These are phyloP conservation scores for Hypoxylon sp. DNA, from an alignment of 2,329 filamentous ascomycete genomes.

Conservation along the genomic window DNA sequence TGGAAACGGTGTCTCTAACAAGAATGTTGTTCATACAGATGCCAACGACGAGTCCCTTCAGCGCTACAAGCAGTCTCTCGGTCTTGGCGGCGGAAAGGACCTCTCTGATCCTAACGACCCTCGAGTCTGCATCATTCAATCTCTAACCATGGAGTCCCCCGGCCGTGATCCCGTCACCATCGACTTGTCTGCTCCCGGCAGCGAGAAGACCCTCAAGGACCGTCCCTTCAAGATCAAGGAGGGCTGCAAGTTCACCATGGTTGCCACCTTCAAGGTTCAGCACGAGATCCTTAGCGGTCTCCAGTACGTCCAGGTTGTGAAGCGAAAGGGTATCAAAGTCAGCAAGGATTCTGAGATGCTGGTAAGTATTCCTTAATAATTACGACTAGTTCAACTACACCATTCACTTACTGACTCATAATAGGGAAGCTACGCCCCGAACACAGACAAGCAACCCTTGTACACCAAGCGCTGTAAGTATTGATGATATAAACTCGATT, in stretches of 20 bases:
- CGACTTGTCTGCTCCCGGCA: constrained; percentile 82
- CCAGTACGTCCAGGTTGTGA: constrained; percentile 95
- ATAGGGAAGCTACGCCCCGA: constrained; percentile 93
- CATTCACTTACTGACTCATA: constrained; percentile 47
- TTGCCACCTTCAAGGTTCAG: constrained; percentile 93
- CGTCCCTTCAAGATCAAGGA: constrained; percentile 99
- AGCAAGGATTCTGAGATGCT: constrained; percentile 99
- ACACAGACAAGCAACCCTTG: constrained; percentile 85
- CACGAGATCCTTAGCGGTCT: constrained; percentile 95
- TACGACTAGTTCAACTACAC: not conserved
- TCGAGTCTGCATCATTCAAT: constrained; percentile 92
- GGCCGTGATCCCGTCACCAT: constrained; percentile 90
- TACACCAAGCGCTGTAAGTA: constrained; percentile 93
- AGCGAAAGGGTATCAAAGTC: constrained; percentile 86
- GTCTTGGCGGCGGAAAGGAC: constrained; percentile 81
- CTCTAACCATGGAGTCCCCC: constrained; percentile 87
- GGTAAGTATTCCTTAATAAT: constrained; percentile 67
- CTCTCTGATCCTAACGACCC: constrained; percentile 85
- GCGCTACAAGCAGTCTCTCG: constrained; percentile 97
- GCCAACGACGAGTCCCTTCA: constrained; percentile 91
- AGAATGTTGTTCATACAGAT: constrained; percentile 59
- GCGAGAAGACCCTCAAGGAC: constrained; percentile 84
- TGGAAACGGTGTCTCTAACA: constrained; percentile 43
- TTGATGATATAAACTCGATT: not conserved
- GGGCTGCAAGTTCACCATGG: constrained; percentile 93